Base-by-base conservation (phyloP, 225 moss, liverwort and hornwort genomes). In the Climacium dendroides region DNA sequence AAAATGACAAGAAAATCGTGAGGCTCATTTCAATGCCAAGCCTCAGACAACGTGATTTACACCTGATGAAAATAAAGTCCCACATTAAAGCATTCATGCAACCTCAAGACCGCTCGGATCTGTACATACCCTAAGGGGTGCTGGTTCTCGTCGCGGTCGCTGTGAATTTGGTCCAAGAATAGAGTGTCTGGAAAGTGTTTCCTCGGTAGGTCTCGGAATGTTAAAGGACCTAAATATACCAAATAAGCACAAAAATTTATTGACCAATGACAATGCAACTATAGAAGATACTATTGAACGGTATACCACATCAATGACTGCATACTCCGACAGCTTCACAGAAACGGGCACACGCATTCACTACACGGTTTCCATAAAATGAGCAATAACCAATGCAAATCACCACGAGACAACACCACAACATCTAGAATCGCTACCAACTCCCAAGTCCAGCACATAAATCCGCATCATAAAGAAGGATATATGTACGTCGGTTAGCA, bases 101-200 rank as follows among this genome's bases (percentile, higher is more conserved):
- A 75, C 71, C 83, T 86, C 83, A 24, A 85, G 76, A 71, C 45
- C 73, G 30, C 75, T 90, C 64, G 26, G 81, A 84, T 77, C 82
- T 54, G 67, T 66, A 86, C 82, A 70, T 95, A 99, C 99, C 93
- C 91, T 94, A 66, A 94, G 90, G 62, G 95, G 93, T 45, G 85
- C 87, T 47, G 90, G 90, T 85, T 94, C 94, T 88, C 89, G 84
- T 86, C 95, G 94, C 77, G 91, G 87, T 89, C 94, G 91, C 70
- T 90, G 85, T 72, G 90, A 89, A 87, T 84, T 89, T 74, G 95
- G 90, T 75, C 93, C 95, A 81, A 96, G 91, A 86, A 99, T 91
- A 69, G 99, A 99, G 83, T 97, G 97, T 78, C 95, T 97, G 85
- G 97, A 97, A 75, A 99, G 86, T 50, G 99, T 99, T 88, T 99